Conservation (phyloP, 1,284 basidiomycete species). For the Papiliotrema fonsecae region DNA sequence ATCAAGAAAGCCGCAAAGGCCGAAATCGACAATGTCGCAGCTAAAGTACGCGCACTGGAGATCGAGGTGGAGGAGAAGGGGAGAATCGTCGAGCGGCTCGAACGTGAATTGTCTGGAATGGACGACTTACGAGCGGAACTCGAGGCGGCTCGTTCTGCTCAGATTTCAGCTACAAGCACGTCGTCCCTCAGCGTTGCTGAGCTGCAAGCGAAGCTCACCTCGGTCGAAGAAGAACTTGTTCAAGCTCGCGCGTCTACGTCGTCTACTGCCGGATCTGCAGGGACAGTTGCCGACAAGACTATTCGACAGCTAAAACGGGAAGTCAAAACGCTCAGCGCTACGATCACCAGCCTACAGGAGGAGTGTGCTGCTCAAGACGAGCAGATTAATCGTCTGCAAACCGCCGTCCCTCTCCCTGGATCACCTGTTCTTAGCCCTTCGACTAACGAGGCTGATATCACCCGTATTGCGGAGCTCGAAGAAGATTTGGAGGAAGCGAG, state of each 20-base stretch:
- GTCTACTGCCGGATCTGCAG: background rate
- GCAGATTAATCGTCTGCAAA: constrained; percentile 7
- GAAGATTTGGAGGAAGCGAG: constrained; percentile 1
- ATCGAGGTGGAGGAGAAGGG: constrained; percentile 19
- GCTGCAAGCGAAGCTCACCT: constrained; percentile 9
- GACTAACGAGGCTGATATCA: background rate
- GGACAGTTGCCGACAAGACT: constrained; percentile 1
- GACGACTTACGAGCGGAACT: constrained; percentile 11
- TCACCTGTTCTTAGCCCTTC: constrained; percentile 1
- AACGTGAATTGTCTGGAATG: background rate
- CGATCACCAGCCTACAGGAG: constrained; percentile 7
- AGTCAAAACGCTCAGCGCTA: constrained; percentile 10
- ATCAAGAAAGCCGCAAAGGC: constrained; percentile 19
- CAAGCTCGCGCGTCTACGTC: constrained; percentile 5
- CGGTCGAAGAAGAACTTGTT: constrained; percentile 14
- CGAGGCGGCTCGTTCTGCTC: background rate
- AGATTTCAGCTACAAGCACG: background rate
- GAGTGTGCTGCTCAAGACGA: constrained; percentile 9
- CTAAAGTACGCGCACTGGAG: constrained; percentile 13
- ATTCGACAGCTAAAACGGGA: constrained; percentile 18
- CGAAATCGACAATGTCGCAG: constrained; percentile 16
- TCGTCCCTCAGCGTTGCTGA: constrained; percentile 5
- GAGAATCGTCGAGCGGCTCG: constrained; percentile 8
- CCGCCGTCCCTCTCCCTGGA: constrained; percentile 7
- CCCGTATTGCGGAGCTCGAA: constrained; percentile 2